phyloP scores from a whole-genome alignment of 345 rosid genomes.

The Viola odorata region DNA sequence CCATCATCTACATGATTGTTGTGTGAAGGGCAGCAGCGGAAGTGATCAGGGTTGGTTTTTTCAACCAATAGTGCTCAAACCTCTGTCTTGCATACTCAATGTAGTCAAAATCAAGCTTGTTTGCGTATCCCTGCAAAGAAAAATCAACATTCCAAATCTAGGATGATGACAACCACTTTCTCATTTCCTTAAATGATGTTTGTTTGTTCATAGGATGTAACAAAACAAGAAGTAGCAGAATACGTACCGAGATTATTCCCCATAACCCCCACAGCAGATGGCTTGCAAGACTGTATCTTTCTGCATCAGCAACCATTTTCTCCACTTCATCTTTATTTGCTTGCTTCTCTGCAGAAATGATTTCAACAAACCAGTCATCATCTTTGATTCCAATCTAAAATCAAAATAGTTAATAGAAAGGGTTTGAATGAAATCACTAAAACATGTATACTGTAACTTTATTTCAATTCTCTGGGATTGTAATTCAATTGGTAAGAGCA shows the following conservation, averaged over 20 bases:
- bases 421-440: too few species aligned
- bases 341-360: conserved; percentile 30
- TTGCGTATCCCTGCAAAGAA: conserved; percentile 56
- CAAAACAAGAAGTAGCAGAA: not conserved
- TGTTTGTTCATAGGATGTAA: not conserved
- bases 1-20: conserved; percentile 1
- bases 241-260: conserved; percentile 75
- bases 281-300: conserved; percentile 63
- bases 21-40: not conserved
- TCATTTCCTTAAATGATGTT: not conserved
- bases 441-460: too few species aligned
- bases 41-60: conserved; percentile 46
- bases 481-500: too few species aligned
- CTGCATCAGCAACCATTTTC: conserved; percentile 27
- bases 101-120: conserved; percentile 74
- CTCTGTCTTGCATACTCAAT: conserved; percentile 85
- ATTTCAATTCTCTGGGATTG: too few species aligned
- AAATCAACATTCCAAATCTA: not conserved
- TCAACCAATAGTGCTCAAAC: conserved; percentile 70
- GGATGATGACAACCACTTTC: not conserved
- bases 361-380: too few species aligned
- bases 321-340: conserved; percentile 42
- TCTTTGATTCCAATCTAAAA: too few species aligned
- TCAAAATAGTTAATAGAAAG: too few species aligned
- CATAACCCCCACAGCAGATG: conserved; percentile 84